Percentiles rank a stretch among this genome's conserved stretches.
Conservation (phyloP, 1,284 basidiomycete genomes). For the Clitocybe nebularis region DNA sequence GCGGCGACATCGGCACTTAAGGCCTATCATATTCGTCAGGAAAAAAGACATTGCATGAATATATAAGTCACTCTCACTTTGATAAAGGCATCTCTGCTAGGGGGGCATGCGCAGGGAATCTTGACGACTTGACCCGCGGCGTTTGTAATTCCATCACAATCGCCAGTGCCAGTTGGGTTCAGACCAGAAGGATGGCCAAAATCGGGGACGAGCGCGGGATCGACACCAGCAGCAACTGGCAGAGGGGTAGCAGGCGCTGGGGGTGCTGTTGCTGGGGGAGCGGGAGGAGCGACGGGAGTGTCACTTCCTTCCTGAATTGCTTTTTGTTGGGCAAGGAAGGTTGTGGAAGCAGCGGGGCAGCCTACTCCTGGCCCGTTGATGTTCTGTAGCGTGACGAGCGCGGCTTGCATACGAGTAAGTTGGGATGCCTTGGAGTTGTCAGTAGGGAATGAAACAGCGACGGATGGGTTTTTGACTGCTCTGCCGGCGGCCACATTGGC, state of each 20-base stretch:
- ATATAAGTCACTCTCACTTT: slow-evolving; percentile 27
- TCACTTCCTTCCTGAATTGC: slow-evolving; percentile 36
- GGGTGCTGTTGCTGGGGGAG: slow-evolving; percentile 10
- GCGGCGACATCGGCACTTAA: slow-evolving; percentile 57
- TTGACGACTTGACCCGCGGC: slow-evolving; percentile 47
- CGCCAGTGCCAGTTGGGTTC: slow-evolving; percentile 50
- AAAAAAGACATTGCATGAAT: neutral
- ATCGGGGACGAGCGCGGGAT: slow-evolving; percentile 40
- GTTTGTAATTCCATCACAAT: slow-evolving; percentile 54
- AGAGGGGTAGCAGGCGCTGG: slow-evolving; percentile 7
- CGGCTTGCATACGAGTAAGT: slow-evolving; percentile 49
- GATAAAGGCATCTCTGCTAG: slow-evolving; percentile 48
- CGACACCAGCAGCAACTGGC: neutral
- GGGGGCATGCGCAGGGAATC: slow-evolving; percentile 63
- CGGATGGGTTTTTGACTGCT: slow-evolving; percentile 55
- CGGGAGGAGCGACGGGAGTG: slow-evolving; percentile 15
- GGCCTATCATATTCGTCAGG: slow-evolving; percentile 24
- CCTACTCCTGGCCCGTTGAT: slow-evolving; percentile 47
- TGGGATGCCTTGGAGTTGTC: slow-evolving; percentile 51
- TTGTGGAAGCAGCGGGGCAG: slow-evolving; percentile 48
- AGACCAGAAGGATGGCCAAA: slow-evolving; percentile 45
- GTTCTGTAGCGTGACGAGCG: slow-evolving; percentile 50
- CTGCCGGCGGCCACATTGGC: slow-evolving; percentile 57
- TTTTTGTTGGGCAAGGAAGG: slow-evolving; percentile 45
- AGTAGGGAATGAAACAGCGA: slow-evolving; percentile 54